Evolutionary conservation across 2,329 filamentous ascomycete genomes (phyloP).

Genomic region (Dothidotthia symphoricarpi): DNA sequence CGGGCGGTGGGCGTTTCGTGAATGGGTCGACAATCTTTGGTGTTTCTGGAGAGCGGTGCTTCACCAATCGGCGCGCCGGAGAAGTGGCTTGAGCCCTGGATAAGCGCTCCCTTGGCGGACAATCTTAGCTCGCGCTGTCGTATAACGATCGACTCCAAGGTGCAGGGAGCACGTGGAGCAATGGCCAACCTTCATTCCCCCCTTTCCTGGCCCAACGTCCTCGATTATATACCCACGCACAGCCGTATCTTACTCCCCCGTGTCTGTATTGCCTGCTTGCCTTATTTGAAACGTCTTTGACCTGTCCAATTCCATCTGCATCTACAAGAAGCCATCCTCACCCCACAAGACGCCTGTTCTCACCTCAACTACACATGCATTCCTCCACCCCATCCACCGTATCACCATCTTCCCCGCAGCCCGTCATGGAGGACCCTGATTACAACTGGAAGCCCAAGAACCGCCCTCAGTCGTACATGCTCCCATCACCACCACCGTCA

Average conservation of each 20-base stretch:
- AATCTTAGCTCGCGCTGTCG: too few species aligned
- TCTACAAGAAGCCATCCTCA: too few species aligned
- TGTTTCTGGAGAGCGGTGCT: constrained; percentile 7
- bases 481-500: too few species aligned
- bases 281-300: constrained; percentile 29
- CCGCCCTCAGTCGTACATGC: constrained; percentile 77
- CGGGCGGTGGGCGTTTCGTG: too few species aligned
- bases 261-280: constrained; percentile 14
- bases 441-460: constrained; percentile 77
- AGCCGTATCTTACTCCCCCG: constrained; percentile 29
- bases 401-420: constrained; percentile 15
- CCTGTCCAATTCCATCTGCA: constrained; percentile 16
- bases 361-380: constrained; percentile 3
- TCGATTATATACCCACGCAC: too few species aligned
- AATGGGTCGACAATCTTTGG: constrained; percentile 3
- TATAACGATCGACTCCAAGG: constrained; percentile 17
- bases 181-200: constrained; percentile 18
- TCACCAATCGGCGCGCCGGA: too few species aligned
- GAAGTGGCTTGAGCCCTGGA: constrained; percentile 8
- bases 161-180: constrained; percentile 13
- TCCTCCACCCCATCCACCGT: constrained; percentile 4
- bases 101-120: too few species aligned
- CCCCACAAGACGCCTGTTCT: constrained; percentile 7
- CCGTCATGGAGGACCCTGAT: constrained; percentile 53
- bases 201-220: constrained; percentile 24